A percentile compares a stretch with the other conserved stretches of the same genome.
These are phyloP conservation scores for Aspergillus fischeri DNA, from an alignment of 2,329 filamentous ascomycete genomes.

Conservation along the genomic window DNA sequence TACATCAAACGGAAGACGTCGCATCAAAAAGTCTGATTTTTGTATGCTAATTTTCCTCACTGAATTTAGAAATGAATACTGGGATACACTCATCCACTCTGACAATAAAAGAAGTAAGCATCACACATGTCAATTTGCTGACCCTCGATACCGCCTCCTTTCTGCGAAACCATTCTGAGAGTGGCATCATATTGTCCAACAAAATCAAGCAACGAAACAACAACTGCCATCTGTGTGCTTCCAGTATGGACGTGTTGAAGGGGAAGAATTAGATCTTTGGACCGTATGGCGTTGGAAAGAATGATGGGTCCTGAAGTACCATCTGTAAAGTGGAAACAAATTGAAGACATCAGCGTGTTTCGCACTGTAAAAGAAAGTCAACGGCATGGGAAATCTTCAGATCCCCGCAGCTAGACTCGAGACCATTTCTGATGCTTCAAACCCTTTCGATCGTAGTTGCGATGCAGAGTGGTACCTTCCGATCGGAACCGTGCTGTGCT, in stretches of 20 bases:
- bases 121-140: background rate
- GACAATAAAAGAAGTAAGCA: background rate
- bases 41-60: background rate
- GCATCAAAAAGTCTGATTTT: background rate
- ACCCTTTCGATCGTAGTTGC: background rate
- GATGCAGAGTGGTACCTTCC: background rate
- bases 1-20: background rate
- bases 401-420: background rate
- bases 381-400: background rate
- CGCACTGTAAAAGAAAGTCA: background rate
- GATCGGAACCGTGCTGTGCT: slow-evolving; percentile 15
- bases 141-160: background rate
- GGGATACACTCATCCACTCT: background rate
- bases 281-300: background rate
- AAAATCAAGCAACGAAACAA: background rate
- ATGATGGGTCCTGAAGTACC: background rate
- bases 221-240: background rate
- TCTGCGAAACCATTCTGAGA: background rate
- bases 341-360: background rate
- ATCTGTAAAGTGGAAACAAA: background rate
- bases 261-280: background rate
- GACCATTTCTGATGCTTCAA: background rate
- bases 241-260: background rate
- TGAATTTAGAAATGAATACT: background rate
- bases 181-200: background rate